Evolutionary conservation across 495 filamentous ascomycete genomes (phyloP), one percentile per base, ranked within the genome.

Genomic region (Lepraria neglecta): DNA sequence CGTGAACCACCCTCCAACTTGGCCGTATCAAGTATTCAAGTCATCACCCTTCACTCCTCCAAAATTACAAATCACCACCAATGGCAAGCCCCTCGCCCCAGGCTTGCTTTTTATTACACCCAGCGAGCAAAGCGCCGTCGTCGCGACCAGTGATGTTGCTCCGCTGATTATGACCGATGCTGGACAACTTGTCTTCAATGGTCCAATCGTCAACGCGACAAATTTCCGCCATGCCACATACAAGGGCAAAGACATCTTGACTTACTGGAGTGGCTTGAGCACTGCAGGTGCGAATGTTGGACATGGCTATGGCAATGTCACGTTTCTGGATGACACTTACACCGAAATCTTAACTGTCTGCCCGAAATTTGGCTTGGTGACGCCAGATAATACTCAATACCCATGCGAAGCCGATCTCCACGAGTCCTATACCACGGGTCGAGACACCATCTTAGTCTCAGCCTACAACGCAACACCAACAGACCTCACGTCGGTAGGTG

Each of bases 371-470:
- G 53, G 59, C n/a, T 51, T 65, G 6, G 12, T 54, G 43, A 65
- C 52, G 3, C 59, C 59, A 17, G 46, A 54, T n/a, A 53, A 57
- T 30, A 35, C 12, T 15, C 19, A 40, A 33, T 65, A 62, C 43
- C 11, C 48, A 3, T 65, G 63, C 31, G 53, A 65, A 42, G 71
- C 64, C 12, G 75, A 77, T 45, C 42, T 77, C 5, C 78, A 81
- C 52, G 78, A 82, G 59, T 78, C 79, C 47, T 75, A 71, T 27
- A 75, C 80, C 56, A 79, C 77, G 0, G 59, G 56, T 45, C 72
- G 81, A 43, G 70, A 78, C 17, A 84, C 81, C 0, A 79, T 78
- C 19, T 62, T 83, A 9, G 76, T 82, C 40, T 75, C 76, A 7
- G 69, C 78, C 27, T 83, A 82, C 60, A 73, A 80, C 35, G 69